Base-by-base conservation (phyloP, 306 rosid species). In the Prunus salicina region DNA sequence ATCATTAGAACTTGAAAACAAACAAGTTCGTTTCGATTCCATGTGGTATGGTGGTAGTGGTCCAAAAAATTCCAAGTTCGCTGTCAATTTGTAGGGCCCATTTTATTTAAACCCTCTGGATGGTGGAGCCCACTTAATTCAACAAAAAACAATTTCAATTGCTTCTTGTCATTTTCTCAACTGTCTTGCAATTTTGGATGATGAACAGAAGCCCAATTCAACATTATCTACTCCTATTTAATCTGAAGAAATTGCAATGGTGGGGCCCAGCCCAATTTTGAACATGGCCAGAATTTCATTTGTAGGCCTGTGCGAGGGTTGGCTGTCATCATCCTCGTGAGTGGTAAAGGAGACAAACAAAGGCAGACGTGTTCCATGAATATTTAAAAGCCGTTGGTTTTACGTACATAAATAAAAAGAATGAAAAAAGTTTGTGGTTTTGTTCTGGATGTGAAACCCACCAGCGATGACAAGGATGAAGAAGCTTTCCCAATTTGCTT, bases 41-140 rank as follows among this genome's bases (percentile, higher is more conserved):
- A 27, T 18, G 64, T 53, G 64, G 41, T 5, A 1, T 34, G 2
- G 63, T 32, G 6, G 13, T 41, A 8, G 76, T 34, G 69, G 69
- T 60, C 69, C 77, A 43, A 46, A 14, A 61, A 61, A 5, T 8
- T 43, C 56, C 43, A 24, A 57, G 22, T 6, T 3, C 2, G 38
- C 28, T 61, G 69, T 74, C 77, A 28, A 27, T 74, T 73, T 60
- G 15, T 16, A 45, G 55, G 69, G 60, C 20, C 69, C 69, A 46
- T 73, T 49, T 34, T 58, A 46, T 61, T 10, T 27, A 46, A 61
- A 60, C 12, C 27, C 7, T 41, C n/a, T 41, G 22, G 13, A 13
- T 1, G 22, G 47, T 61, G 19, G 74, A 6, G 18, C 50, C 20
- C 50, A 18, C 58, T 72, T 15, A 16, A 16, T 71, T 53, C 12